Percentiles rank a stretch among this genome's conserved stretches.
Conservation (phyloP, 2,329 filamentous ascomycete species). For the Aspergillus brasiliensis region DNA sequence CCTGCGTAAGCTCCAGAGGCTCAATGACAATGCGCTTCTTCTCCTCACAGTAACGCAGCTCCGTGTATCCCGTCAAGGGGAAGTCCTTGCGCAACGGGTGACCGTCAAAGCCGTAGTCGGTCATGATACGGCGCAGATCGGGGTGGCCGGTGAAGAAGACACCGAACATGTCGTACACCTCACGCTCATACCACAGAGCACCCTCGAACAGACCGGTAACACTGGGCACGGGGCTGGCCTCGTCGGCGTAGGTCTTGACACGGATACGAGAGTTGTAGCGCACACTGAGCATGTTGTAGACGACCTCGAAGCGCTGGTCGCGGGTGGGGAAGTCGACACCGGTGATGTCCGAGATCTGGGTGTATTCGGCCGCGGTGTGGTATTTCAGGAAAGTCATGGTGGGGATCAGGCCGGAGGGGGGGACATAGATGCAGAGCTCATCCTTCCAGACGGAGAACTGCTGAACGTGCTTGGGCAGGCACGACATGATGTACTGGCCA, state of each 20-base stretch:
- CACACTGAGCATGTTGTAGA: constrained; percentile 95
- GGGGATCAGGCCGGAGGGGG: constrained; percentile 83
- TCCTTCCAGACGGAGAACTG: constrained; percentile 99
- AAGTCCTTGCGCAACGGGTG: constrained; percentile 98
- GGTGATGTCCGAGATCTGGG: constrained; percentile 88
- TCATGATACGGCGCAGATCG: constrained; percentile 96
- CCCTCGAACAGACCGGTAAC: constrained; percentile 86
- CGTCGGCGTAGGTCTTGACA: constrained; percentile 98
- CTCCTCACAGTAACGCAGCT: constrained; percentile 97
- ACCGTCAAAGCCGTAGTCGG: constrained; percentile 97
- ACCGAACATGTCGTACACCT: constrained; percentile 96
- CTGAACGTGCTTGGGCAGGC: constrained; percentile 95
- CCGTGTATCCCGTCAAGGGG: constrained; percentile 95
- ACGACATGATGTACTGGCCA: constrained; percentile 94
- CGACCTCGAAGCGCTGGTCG: constrained; percentile 93
- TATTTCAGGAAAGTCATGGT: constrained; percentile 95
- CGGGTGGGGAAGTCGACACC: constrained; percentile 94
- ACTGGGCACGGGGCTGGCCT: constrained; percentile 89
- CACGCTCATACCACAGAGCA: constrained; percentile 98
- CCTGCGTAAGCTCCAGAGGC: constrained; percentile 95
- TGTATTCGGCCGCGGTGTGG: constrained; percentile 97
- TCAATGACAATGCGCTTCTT: constrained; percentile 99
- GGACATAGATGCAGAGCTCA: constrained; percentile 91
- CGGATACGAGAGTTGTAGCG: constrained; percentile 95
- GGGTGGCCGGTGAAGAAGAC: constrained; percentile 96